Evolutionary conservation across 169 alveolate species (phyloP).

Genomic region (Eimeria maxima): DNA sequence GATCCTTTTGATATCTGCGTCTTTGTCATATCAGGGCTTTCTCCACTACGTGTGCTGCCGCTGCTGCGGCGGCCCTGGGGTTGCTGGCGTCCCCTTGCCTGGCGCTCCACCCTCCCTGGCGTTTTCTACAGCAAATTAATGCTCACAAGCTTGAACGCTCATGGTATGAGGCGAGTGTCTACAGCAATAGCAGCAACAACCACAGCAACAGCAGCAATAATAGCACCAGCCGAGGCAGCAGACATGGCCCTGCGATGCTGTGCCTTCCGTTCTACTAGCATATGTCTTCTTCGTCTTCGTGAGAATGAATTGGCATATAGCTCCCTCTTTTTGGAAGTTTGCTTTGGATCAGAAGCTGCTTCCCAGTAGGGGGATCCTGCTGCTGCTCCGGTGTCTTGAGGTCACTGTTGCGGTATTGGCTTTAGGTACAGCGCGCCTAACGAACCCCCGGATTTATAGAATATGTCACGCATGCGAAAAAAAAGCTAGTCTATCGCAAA

Average conservation of each 20-base stretch:
- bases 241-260: background rate
- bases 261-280: background rate
- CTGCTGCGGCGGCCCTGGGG: background rate
- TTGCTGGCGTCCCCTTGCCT: background rate
- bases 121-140: background rate
- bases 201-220: background rate
- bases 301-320: background rate
- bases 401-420: slow-evolving; percentile 35
- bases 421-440: background rate
- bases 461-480: background rate
- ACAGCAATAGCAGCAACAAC: background rate
- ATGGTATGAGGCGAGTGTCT: background rate
- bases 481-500: background rate
- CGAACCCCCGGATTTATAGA: too few relatives aligned
- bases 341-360: background rate
- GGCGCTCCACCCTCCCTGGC: background rate
- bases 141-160: background rate
- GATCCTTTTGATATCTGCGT: background rate
- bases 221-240: background rate
- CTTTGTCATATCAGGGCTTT: background rate
- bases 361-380: background rate
- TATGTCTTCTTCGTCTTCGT: background rate
- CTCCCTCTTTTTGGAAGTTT: background rate
- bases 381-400: slow-evolving; percentile 19
- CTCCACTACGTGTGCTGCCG: background rate